Base-by-base conservation (phyloP, 2,329 filamentous ascomycete species). In the Trichoderma cornu-damae region DNA sequence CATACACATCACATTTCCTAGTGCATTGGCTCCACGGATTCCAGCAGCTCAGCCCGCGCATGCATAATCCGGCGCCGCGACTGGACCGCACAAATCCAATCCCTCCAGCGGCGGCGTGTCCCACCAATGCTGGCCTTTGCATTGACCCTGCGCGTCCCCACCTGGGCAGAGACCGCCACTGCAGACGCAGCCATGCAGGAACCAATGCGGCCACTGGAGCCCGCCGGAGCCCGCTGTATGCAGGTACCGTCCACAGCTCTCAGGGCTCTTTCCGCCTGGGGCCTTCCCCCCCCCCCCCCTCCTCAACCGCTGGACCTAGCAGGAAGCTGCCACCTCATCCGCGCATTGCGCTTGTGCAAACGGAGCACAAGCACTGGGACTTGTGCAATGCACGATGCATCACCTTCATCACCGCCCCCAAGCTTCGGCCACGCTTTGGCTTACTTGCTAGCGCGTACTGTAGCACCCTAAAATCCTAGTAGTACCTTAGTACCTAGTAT, bases 101-200 rank as follows among this genome's bases (percentile, higher is more conserved):
- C 14, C n/a, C 35, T 38, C 35, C 38, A 35, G 20, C 43, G 52
- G 32, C 52, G n/a, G n/a, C n/a, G n/a, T n/a, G n/a, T 32, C 49
- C 53, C 53, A 48, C 53, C 35, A 40, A 40, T 35, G 50, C 22
- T 26, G 40, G 32, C 28, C 12, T n/a, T 20, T 56, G 32, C 53
- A 56, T 48, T 16, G 24, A 47, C 42, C 42, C 32, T 38, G 52
- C 24, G 28, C 26, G 16, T 43, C 30, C 14, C 43, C 34, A 42
- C 32, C 52, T 32, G 22, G 14, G 32, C 34, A 57, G 46, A 57
- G 54, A 50, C 54, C 54, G 54, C 54, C 54, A 57, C 54, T 57
- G 46, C 44, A 57, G 54, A 35, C 37, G 44, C 54, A 57, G 54
- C 46, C 46, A 57, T 57, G 54, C 54, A 57, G 54, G 54, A 57